A percentile compares a stretch with the other conserved stretches of the same genome.
Evolutionary conservation across 148 eudicot genomes (phyloP).

Genomic region (Pharnaceum exiguum): DNA sequence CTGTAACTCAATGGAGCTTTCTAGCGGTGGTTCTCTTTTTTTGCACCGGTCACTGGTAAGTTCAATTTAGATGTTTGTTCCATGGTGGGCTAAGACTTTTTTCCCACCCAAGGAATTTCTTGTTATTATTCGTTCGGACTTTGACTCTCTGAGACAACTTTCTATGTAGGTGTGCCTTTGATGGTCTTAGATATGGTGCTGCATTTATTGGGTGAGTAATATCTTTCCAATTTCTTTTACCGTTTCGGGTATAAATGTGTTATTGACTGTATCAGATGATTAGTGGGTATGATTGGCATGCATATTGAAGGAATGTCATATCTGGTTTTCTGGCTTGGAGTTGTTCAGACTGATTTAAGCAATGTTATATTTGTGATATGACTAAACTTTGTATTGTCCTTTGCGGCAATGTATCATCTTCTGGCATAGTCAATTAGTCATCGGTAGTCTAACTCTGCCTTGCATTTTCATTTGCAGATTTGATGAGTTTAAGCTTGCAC

Average conservation of each 20-base stretch:
- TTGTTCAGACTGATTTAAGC: too few relatives aligned
- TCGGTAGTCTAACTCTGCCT: constrained; percentile 3
- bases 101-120: too few relatives aligned
- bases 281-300: neutral
- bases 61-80: too few relatives aligned
- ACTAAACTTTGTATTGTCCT: neutral
- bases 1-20: constrained; percentile 90
- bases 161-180: constrained; percentile 87
- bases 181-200: constrained; percentile 92
- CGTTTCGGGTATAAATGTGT: constrained; percentile 1
- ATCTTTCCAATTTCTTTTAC: constrained; percentile 1
- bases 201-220: constrained; percentile 85
- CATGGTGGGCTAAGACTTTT: too few relatives aligned
- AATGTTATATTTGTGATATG: neutral
- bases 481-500: constrained; percentile 80
- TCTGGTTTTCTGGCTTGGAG: too few relatives aligned
- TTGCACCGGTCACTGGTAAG: constrained; percentile 93
- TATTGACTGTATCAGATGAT: neutral
- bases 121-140: too few relatives aligned
- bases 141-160: neutral
- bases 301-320: neutral
- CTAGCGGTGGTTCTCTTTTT: constrained; percentile 75
- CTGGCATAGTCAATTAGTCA: too few relatives aligned
- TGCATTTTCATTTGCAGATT: constrained; percentile 46
- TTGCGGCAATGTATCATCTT: too few relatives aligned